Evolutionary conservation across 768 basidiomycete genomes (phyloP).

Genomic region (Suillus luteus): DNA sequence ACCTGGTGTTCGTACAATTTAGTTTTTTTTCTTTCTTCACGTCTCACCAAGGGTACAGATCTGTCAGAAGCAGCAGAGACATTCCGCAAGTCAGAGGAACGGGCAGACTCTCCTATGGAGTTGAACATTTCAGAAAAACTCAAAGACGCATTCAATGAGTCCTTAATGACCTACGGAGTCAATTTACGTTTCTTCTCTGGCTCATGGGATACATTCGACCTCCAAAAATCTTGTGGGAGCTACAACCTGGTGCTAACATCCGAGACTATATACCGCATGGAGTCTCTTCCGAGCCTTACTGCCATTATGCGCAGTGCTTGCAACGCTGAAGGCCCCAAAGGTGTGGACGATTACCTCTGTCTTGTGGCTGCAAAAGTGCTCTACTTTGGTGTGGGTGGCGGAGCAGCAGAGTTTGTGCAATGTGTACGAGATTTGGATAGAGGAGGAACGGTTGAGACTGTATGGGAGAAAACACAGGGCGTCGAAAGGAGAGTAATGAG

Average conservation of each 20-base stretch:
- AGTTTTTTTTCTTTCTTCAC: background rate
- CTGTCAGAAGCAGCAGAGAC: constrained; percentile 56
- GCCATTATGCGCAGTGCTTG: constrained; percentile 48
- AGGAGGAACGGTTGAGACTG: constrained; percentile 50
- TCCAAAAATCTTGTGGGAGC: constrained; percentile 31
- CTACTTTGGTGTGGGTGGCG: constrained; percentile 96
- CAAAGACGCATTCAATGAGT: constrained; percentile 60
- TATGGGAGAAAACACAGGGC: constrained; percentile 68
- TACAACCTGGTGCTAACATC: constrained; percentile 84
- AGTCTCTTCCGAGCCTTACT: constrained; percentile 64
- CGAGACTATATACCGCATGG: constrained; percentile 86
- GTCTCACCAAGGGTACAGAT: constrained; percentile 41
- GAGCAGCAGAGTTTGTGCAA: constrained; percentile 70
- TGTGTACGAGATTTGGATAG: constrained; percentile 45
- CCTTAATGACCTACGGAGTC: constrained; percentile 57
- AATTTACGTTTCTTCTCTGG: constrained; percentile 78
- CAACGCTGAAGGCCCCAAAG: constrained; percentile 8
- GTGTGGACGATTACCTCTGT: constrained; percentile 40
- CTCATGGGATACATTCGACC: constrained; percentile 67
- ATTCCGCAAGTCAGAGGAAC: constrained; percentile 40
- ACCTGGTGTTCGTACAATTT: constrained; percentile 71
- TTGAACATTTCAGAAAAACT: constrained; percentile 68
- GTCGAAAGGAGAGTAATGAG: constrained; percentile 75
- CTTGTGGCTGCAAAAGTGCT: constrained; percentile 90
- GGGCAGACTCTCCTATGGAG: constrained; percentile 43